Base-by-base conservation (phyloP, 2,329 filamentous ascomycete species). In the Aspergillus terreus region DNA sequence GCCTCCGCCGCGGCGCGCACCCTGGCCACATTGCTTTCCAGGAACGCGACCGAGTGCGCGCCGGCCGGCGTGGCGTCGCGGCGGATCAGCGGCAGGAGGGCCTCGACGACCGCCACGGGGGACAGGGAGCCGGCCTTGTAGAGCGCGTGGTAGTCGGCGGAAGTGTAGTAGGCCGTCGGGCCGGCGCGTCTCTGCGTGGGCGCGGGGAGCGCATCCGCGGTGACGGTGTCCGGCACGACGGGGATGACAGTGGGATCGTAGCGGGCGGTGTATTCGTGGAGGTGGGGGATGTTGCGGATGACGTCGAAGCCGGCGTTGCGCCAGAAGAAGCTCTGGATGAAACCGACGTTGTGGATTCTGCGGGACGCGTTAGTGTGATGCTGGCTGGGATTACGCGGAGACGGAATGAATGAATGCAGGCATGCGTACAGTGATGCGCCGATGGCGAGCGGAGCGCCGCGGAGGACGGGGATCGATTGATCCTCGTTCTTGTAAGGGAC, bases 91-190 rank as follows among this genome's bases (percentile, higher is more conserved):
- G 86, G 84, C 2, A 95, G 76, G 14, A 96, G 76, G 1, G 82
- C 79, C 67, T 91, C 82, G 11, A 79, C 81, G 1, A 96, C 87
- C 55, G 85, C 81, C 0, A 82, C 76, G 0, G 91, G 91, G 0
- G 89, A 94, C 51, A 86, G 65, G 53, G 79, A 75, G 46, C 88
- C 87, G 4, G 82, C 82, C 55, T 78, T 79, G 73, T 92, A 95
- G 38, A 88, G 80, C 47, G 82, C 79, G 66, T 90, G 85, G 66
- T 91, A 96, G 71, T 96, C 90, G 11, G 81, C 79, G 21, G 84
- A 81, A 3, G 87, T 87, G 67, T 85, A 82, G 72, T 88, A 90
- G 42, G 81, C 78, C 14, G 45, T 48, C 6, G 55, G 51, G 9
- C 58, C 61, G 44, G 61, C 65, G 46, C 66, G 60, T 67, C 67